Conservation (phyloP, 768 basidiomycete species). For the Fibroporia radiculosa region DNA sequence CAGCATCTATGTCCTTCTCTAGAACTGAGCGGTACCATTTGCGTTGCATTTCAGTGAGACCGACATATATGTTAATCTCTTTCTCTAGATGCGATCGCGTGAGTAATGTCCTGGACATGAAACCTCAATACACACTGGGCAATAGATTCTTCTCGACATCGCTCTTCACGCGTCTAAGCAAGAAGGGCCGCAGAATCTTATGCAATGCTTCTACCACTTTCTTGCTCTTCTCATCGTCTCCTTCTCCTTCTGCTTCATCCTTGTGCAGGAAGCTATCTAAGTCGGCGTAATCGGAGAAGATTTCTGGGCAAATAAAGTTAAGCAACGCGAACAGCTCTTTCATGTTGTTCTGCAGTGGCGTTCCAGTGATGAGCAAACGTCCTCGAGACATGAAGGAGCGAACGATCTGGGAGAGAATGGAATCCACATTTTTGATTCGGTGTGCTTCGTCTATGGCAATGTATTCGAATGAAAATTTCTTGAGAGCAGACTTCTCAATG, state of each 20-base stretch:
- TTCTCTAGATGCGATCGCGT: conserved; percentile 52
- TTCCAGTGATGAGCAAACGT: conserved; percentile 91
- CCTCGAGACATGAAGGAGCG: conserved; percentile 85
- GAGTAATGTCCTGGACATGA: neutral
- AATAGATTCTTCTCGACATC: conserved; percentile 95
- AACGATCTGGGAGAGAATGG: conserved; percentile 91
- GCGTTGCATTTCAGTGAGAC: conserved; percentile 93
- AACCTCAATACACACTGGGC: conserved; percentile 51
- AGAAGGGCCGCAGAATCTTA: conserved; percentile 92
- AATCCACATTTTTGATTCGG: conserved; percentile 98
- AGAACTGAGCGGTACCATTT: conserved; percentile 96
- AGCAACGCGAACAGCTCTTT: conserved; percentile 90
- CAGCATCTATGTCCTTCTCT: conserved; percentile 98
- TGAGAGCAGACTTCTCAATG: conserved; percentile 86
- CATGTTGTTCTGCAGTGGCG: conserved; percentile 93
- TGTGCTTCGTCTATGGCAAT: conserved; percentile 99
- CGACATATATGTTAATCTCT: conserved; percentile 98
- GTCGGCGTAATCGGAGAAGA: conserved; percentile 86
- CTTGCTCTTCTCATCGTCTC: conserved; percentile 79
- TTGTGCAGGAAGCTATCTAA: conserved; percentile 92
- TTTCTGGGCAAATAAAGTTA: conserved; percentile 96
- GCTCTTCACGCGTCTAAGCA: conserved; percentile 87
- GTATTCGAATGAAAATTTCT: conserved; percentile 96
- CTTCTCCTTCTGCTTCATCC: conserved; percentile 59
- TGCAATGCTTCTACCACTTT: conserved; percentile 95